Percentiles rank a stretch among this genome's conserved stretches.
Conservation (phyloP, 1,284 basidiomycete species). For the Fomitopsis pinicola region DNA sequence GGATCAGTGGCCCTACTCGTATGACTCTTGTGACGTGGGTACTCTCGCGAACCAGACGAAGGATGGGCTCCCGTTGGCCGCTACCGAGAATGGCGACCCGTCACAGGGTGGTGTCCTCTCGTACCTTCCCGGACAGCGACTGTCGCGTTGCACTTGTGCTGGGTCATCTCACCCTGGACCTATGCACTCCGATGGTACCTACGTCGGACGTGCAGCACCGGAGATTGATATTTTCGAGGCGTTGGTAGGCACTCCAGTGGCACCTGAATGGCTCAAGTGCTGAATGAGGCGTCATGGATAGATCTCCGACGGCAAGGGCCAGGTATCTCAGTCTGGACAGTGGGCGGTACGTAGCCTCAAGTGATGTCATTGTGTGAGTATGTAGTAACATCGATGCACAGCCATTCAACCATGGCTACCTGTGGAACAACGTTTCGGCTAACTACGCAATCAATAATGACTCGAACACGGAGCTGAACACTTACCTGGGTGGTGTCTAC, state of each 20-base stretch:
- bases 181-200: slow-evolving; percentile 46
- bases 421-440: slow-evolving; percentile 37
- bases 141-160: slow-evolving; percentile 82
- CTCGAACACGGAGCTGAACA: slow-evolving; percentile 40
- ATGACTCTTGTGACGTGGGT: slow-evolving; percentile 53
- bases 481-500: slow-evolving; percentile 48
- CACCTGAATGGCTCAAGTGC: not conserved
- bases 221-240: slow-evolving; percentile 83
- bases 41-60: slow-evolving; percentile 48
- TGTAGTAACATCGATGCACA: slow-evolving; percentile 2
- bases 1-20: slow-evolving; percentile 49
- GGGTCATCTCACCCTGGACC: slow-evolving; percentile 84
- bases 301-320: slow-evolving; percentile 16
- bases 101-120: slow-evolving; percentile 39
- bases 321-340: slow-evolving; percentile 44
- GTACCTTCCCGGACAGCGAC: slow-evolving; percentile 71
- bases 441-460: slow-evolving; percentile 43
- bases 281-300: not conserved
- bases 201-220: slow-evolving; percentile 77
- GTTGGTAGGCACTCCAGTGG: slow-evolving; percentile 7
- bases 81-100: slow-evolving; percentile 35
- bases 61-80: slow-evolving; percentile 35
- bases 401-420: slow-evolving; percentile 45
- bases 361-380: too few species aligned
- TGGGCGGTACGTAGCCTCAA: slow-evolving; percentile 32